A percentile compares a stretch with the other conserved stretches of the same genome.
Evolutionary conservation across 2,329 filamentous ascomycete genomes (phyloP).

Genomic region (Clarireedia hainanense): DNA sequence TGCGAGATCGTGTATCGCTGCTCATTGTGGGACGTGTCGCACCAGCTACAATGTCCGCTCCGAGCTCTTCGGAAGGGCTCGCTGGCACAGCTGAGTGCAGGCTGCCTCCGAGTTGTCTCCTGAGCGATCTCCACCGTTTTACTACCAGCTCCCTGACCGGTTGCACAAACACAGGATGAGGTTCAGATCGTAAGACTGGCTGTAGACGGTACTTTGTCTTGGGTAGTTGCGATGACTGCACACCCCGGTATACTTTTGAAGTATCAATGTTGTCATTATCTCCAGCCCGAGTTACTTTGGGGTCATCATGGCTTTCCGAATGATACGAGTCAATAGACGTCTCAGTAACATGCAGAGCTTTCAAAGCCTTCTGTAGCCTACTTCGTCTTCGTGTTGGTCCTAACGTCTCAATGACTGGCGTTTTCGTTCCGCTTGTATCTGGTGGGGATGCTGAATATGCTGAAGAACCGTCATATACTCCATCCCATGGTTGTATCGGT

Average conservation of each 20-base stretch:
- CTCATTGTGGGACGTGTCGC: conserved; percentile 12
- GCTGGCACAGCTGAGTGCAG: conserved; percentile 14
- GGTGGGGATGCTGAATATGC: conserved; percentile 6
- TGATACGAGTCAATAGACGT: conserved; percentile 6
- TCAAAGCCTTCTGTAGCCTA: conserved; percentile 6
- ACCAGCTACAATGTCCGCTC: conserved; percentile 7
- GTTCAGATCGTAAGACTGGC: conserved; percentile 22
- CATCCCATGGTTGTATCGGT: conserved; percentile 21
- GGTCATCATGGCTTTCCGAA: conserved; percentile 2
- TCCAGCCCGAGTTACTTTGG: neutral
- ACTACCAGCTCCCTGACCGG: conserved; percentile 26
- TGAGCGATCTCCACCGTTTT: conserved; percentile 23
- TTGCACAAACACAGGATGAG: conserved; percentile 26
- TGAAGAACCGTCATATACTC: conserved; percentile 15
- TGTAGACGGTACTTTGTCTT: conserved; percentile 18
- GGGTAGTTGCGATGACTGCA: neutral
- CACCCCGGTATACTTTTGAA: neutral
- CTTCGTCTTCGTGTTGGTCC: neutral
- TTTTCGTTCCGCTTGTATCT: conserved; percentile 4
- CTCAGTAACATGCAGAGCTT: conserved; percentile 13
- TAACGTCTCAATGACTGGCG: conserved; percentile 8
- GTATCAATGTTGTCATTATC: conserved; percentile 7
- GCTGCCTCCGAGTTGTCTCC: conserved; percentile 22
- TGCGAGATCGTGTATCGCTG: conserved; percentile 18
- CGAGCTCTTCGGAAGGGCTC: conserved; percentile 10